Conservation (phyloP, 495 filamentous ascomycete genomes). For the Daldinia concentrica region DNA sequence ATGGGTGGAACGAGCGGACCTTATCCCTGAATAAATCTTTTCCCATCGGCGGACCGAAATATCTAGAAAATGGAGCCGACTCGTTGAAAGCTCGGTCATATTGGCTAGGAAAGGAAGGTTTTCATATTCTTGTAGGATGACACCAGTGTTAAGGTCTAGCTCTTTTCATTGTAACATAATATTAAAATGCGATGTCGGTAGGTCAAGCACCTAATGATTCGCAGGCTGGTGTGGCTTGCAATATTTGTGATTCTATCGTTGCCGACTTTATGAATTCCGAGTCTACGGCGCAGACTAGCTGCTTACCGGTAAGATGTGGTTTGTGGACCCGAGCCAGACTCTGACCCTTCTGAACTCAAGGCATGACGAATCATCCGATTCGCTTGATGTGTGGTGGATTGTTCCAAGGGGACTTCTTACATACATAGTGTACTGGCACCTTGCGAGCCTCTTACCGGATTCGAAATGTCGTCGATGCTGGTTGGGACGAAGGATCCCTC, state of each 20-base stretch:
- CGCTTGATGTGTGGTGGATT: slow-evolving; percentile 1
- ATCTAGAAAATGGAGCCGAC: slow-evolving; percentile 6
- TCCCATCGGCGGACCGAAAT: neutral
- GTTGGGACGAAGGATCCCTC: slow-evolving; percentile 30
- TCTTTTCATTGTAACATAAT: neutral
- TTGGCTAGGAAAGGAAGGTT: slow-evolving; percentile 19
- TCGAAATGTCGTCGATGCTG: slow-evolving; percentile 9
- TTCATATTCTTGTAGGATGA: slow-evolving; percentile 5
- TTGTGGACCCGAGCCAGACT: slow-evolving; percentile 17
- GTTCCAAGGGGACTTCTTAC: neutral
- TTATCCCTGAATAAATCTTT: slow-evolving; percentile 12
- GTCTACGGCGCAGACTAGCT: slow-evolving; percentile 31
- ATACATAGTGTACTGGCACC: slow-evolving; percentile 3
- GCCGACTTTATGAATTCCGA: slow-evolving; percentile 20
- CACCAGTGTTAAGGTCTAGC: neutral
- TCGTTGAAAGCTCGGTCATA: slow-evolving; percentile 6
- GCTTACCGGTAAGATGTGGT: slow-evolving; percentile 21
- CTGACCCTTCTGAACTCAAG: neutral
- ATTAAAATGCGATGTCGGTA: neutral
- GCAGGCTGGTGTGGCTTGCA: neutral
- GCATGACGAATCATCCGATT: slow-evolving; percentile 34
- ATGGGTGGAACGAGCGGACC: slow-evolving; percentile 1
- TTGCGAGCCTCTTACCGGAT: slow-evolving; percentile 34
- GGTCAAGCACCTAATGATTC: slow-evolving; percentile 18
- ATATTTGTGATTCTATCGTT: neutral